Conservation (phyloP, 176 grass and related monocot genomes). For the Oryza glaberrima region DNA sequence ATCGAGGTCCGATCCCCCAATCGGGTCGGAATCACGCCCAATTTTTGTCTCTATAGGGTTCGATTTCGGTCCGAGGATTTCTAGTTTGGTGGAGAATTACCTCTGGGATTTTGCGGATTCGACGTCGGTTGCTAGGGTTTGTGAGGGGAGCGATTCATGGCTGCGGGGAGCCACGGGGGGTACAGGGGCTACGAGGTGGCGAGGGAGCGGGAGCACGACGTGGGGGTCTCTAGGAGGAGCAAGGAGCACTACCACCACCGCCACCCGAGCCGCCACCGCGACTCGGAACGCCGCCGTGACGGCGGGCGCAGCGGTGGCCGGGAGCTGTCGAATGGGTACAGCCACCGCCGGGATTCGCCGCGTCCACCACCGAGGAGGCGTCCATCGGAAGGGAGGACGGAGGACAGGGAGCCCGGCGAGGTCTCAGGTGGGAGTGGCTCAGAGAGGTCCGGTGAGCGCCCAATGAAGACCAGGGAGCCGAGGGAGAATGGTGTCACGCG, state of each 20-base stretch:
- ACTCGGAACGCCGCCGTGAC: conserved; percentile 23
- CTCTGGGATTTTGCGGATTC: background rate
- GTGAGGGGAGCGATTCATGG: conserved; percentile 35
- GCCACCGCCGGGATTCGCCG: conserved; percentile 22
- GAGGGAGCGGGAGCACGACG: conserved; percentile 46
- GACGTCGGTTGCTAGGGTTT: conserved; percentile 18
- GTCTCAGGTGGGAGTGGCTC: conserved; percentile 60
- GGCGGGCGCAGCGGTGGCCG: conserved; percentile 8
- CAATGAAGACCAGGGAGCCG: conserved; percentile 16
- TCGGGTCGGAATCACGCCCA: background rate
- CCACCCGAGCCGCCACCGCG: background rate
- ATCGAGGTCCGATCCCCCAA: background rate
- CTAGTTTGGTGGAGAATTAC: conserved; percentile 1
- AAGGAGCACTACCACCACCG: conserved; percentile 37
- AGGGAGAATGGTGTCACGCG: conserved; percentile 19
- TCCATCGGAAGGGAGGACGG: conserved; percentile 15
- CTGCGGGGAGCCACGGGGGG: conserved; percentile 40
- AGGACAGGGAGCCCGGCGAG: conserved; percentile 72
- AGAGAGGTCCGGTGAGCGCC: conserved; percentile 43
- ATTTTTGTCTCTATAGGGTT: conserved; percentile 32
- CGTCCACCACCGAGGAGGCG: conserved; percentile 27
- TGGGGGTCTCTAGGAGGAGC: conserved; percentile 46
- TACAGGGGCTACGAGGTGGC: conserved; percentile 31
- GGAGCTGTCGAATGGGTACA: conserved; percentile 26
- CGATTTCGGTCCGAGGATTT: conserved; percentile 25